Evolutionary conservation across 257 asterid species (phyloP).

Genomic region (Rehmannia glutinosa): DNA sequence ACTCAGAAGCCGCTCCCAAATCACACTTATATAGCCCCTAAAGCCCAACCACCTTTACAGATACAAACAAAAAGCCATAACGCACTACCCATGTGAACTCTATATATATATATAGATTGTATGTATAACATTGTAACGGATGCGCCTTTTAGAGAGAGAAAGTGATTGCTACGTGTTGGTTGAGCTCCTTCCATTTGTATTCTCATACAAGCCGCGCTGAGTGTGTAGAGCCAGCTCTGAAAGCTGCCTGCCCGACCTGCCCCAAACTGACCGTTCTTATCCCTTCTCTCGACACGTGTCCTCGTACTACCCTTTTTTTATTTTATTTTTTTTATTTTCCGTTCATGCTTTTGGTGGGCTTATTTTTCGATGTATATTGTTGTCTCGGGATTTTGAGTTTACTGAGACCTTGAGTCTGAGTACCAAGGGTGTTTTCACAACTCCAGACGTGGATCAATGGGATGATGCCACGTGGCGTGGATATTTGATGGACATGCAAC

Average conservation of each 20-base stretch:
- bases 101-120: not conserved
- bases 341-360: too few species aligned
- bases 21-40: not conserved
- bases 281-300: slow-evolving; percentile 22
- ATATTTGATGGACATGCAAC: not conserved
- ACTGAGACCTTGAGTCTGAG: too few species aligned
- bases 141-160: not conserved
- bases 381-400: too few species aligned
- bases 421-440: too few species aligned
- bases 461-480: not conserved
- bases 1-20: too few species aligned
- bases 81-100: slow-evolving; percentile 22
- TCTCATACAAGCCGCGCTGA: not conserved
- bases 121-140: slow-evolving; percentile 2
- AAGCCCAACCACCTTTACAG: not conserved
- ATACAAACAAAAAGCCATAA: slow-evolving; percentile 12
- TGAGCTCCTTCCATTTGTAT: slow-evolving; percentile 6
- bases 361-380: too few species aligned
- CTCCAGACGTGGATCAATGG: too few species aligned
- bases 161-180: slow-evolving; percentile 24
- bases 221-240: slow-evolving; percentile 3
- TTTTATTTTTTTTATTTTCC: too few species aligned
- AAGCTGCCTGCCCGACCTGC: not conserved
- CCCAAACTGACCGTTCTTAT: not conserved
- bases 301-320: not conserved